Conservation (phyloP, 2,329 filamentous ascomycete genomes). For the Stylonectria norvegica region DNA sequence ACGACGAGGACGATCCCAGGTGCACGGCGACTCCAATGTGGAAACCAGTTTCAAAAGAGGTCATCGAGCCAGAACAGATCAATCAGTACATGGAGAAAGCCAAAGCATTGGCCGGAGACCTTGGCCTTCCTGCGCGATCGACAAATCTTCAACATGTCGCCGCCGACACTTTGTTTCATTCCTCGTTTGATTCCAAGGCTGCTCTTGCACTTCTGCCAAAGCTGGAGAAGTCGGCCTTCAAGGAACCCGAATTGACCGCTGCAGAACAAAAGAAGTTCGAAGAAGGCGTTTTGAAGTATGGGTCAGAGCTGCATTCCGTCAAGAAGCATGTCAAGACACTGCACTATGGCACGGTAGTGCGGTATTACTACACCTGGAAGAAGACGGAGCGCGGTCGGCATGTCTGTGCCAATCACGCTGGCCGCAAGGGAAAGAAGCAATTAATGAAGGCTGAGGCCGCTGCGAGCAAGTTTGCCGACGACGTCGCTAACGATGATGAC, state of each 20-base stretch:
- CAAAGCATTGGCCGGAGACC: conserved; percentile 58
- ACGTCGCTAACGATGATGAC: conserved; percentile 87
- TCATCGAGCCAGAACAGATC: conserved; percentile 55
- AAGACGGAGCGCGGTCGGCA: conserved; percentile 82
- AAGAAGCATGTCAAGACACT: conserved; percentile 83
- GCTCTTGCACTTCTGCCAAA: conserved; percentile 68
- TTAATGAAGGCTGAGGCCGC: conserved; percentile 68
- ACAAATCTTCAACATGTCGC: conserved; percentile 89
- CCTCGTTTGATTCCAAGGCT: conserved; percentile 66
- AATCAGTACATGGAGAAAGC: conserved; percentile 74
- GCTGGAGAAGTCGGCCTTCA: conserved; percentile 68
- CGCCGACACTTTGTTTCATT: conserved; percentile 66
- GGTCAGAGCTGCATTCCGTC: conserved; percentile 82
- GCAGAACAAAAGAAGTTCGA: conserved; percentile 88
- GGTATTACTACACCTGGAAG: conserved; percentile 98
- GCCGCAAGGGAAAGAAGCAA: conserved; percentile 87
- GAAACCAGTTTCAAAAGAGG: conserved; percentile 63
- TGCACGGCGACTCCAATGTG: conserved; percentile 76
- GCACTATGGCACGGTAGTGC: conserved; percentile 74
- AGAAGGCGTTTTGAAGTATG: conserved; percentile 83
- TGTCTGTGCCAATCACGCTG: conserved; percentile 86
- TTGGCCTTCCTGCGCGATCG: conserved; percentile 70
- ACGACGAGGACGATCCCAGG: conserved; percentile 64
- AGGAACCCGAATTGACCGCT: conserved; percentile 76
- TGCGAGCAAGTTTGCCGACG: conserved; percentile 76